These are phyloP conservation scores for Pilasporangium apinafurcum DNA, from an alignment of 352 stramenopile genomes.

Conservation along the genomic window DNA sequence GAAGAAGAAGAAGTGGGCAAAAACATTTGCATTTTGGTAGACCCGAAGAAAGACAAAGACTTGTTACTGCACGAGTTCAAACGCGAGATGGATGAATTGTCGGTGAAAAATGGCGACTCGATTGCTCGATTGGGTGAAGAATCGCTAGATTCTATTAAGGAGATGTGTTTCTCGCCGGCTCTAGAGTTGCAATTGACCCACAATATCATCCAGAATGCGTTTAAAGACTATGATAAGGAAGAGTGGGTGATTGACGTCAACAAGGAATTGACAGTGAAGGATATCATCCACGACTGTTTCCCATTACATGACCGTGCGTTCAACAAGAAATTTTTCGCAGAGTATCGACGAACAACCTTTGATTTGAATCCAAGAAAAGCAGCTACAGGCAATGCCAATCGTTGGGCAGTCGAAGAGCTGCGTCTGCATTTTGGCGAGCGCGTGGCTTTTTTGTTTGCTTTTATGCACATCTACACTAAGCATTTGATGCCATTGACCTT, in stretches of 20 bases:
- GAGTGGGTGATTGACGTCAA: constrained; percentile 84
- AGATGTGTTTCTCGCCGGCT: constrained; percentile 82
- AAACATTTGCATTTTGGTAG: constrained; percentile 75
- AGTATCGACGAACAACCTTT: constrained; percentile 81
- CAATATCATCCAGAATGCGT: constrained; percentile 86
- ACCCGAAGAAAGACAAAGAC: constrained; percentile 81
- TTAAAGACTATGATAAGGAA: constrained; percentile 85
- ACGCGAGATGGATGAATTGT: constrained; percentile 78
- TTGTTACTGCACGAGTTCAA: constrained; percentile 85
- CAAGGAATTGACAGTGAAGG: constrained; percentile 69
- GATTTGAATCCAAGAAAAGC: constrained; percentile 63
- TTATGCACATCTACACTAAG: constrained; percentile 90
- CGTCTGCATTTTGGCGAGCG: constrained; percentile 84
- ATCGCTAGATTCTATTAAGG: constrained; percentile 67
- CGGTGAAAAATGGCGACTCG: constrained; percentile 68
- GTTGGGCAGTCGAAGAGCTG: constrained; percentile 82
- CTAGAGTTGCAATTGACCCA: constrained; percentile 83
- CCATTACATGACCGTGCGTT: constrained; percentile 80
- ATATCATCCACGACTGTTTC: constrained; percentile 78
- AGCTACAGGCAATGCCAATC: constrained; percentile 69
- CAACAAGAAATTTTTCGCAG: constrained; percentile 84
- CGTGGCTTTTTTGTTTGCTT: constrained; percentile 86
- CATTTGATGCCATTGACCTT: constrained; percentile 66
- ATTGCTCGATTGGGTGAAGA: constrained; percentile 68
- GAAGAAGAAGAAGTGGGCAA: constrained; percentile 47